Percentiles rank a stretch among this genome's conserved stretches.
Conservation (phyloP, 345 rosid genomes). For the Geranium brycei region DNA sequence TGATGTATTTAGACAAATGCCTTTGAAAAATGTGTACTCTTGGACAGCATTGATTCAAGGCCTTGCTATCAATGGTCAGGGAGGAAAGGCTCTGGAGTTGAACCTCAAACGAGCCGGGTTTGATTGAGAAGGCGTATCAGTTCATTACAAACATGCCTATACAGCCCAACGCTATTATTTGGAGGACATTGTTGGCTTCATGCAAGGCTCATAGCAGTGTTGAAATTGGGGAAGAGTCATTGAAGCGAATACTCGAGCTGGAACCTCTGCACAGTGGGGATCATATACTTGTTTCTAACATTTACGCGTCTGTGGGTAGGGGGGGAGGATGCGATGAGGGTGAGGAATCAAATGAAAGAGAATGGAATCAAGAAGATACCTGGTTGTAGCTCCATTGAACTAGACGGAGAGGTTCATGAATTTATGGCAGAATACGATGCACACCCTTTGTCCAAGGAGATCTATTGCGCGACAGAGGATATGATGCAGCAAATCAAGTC, state of each 20-base stretch:
- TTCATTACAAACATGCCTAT: conserved; percentile 31
- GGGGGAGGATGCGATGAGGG: conserved; percentile 21
- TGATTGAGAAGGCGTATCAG: conserved; percentile 30
- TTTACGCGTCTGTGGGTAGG: conserved; percentile 27
- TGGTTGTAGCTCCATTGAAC: conserved; percentile 20
- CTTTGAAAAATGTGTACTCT: conserved; percentile 17
- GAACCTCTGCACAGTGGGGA: conserved; percentile 35
- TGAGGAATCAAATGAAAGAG: conserved; percentile 26
- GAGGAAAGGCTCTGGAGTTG: conserved; percentile 19
- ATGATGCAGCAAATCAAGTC: conserved; percentile 19
- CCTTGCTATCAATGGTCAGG: conserved; percentile 33
- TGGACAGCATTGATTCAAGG: conserved; percentile 35
- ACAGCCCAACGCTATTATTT: conserved; percentile 25
- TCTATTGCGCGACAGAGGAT: conserved; percentile 16
- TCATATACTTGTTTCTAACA: conserved; percentile 23
- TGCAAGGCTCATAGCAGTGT: conserved; percentile 32
- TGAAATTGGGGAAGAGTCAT: conserved; percentile 20
- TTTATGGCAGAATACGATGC: conserved; percentile 17
- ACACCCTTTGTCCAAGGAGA: conserved; percentile 9
- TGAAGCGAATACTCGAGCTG: conserved; percentile 15
- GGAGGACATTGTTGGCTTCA: conserved; percentile 35
- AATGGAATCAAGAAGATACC: conserved; percentile 24
- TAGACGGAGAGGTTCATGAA: conserved; percentile 20
- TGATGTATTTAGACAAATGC: conserved; percentile 24
- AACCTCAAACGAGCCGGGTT: too few species aligned